These are phyloP conservation scores for Pharus latifolius DNA, from an alignment of 176 grass and related monocot species.

Conservation along the genomic window DNA sequence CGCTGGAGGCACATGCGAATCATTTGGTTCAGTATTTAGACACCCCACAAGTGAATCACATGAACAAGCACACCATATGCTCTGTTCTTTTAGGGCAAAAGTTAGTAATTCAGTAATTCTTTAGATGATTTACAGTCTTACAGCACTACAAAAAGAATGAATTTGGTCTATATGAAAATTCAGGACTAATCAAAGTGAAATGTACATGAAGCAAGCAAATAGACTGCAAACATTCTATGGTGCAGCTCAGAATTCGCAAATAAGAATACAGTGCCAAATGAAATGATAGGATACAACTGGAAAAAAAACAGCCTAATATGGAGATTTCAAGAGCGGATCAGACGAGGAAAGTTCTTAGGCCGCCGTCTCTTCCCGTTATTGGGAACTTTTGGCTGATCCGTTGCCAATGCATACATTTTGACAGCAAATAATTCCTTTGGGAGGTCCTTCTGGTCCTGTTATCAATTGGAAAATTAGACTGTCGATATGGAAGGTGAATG, in stretches of 20 bases:
- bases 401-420: conserved; percentile 95
- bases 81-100: too few species aligned
- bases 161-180: background rate
- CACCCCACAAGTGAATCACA: background rate
- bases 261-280: background rate
- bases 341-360: conserved; percentile 34
- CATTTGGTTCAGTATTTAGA: background rate
- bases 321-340: conserved; percentile 48
- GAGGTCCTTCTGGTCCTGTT: conserved; percentile 80
- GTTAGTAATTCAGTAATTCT: too few species aligned
- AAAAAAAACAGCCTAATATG: background rate
- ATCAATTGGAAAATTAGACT: conserved; percentile 10
- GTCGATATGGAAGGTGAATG: background rate
- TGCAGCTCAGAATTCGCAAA: background rate
- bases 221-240: background rate
- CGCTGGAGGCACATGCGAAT: background rate
- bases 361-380: conserved; percentile 51
- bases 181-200: background rate
- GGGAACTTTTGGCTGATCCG: conserved; percentile 31
- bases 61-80: background rate
- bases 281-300: background rate
- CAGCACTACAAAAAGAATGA: background rate
- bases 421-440: conserved; percentile 83
- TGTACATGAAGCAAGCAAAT: background rate
- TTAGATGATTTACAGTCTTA: too few species aligned